These are phyloP conservation scores for Kuraishia piskuri DNA, from an alignment of 805 yeast species.

Conservation along the genomic window DNA sequence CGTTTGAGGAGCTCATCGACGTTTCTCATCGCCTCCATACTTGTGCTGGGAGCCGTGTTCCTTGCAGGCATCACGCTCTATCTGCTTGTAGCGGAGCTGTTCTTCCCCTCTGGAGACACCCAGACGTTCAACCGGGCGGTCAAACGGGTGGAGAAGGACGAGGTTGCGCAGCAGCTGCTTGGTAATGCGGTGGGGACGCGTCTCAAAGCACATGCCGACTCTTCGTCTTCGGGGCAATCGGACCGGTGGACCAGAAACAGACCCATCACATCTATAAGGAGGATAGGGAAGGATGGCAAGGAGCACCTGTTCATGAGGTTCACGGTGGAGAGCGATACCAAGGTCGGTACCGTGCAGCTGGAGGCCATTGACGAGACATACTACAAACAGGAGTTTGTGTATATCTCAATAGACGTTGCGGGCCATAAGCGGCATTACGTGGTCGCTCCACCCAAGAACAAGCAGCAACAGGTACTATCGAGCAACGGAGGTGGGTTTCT, in stretches of 20 bases:
- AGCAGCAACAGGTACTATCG: slow-evolving; percentile 26
- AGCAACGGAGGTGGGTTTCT: slow-evolving; percentile 46
- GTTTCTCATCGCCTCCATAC: slow-evolving; percentile 48
- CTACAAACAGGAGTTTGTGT: slow-evolving; percentile 60
- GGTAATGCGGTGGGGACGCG: slow-evolving; percentile 39
- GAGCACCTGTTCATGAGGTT: slow-evolving; percentile 81
- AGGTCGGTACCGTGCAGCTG: slow-evolving; percentile 61
- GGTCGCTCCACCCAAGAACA: slow-evolving; percentile 50
- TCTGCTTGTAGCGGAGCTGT: slow-evolving; percentile 68
- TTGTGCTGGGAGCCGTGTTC: slow-evolving; percentile 64
- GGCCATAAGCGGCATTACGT: slow-evolving; percentile 62
- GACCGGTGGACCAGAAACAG: slow-evolving; percentile 86
- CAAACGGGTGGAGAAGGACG: slow-evolving; percentile 61
- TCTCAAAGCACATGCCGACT: slow-evolving; percentile 70
- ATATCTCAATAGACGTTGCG: slow-evolving; percentile 69
- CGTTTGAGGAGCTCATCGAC: slow-evolving; percentile 46
- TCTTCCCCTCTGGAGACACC: slow-evolving; percentile 88
- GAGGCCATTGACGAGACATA: slow-evolving; percentile 70
- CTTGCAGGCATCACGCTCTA: slow-evolving; percentile 63
- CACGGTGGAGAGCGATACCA: slow-evolving; percentile 66
- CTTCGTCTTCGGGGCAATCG: slow-evolving; percentile 27
- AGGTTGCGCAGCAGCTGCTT: slow-evolving; percentile 46
- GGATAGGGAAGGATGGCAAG: slow-evolving; percentile 62
- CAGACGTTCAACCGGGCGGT: slow-evolving; percentile 85
- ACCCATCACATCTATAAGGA: slow-evolving; percentile 64